These are phyloP conservation scores for Nematodospora anomalae DNA, from an alignment of 1,139 yeast species.

Conservation along the genomic window DNA sequence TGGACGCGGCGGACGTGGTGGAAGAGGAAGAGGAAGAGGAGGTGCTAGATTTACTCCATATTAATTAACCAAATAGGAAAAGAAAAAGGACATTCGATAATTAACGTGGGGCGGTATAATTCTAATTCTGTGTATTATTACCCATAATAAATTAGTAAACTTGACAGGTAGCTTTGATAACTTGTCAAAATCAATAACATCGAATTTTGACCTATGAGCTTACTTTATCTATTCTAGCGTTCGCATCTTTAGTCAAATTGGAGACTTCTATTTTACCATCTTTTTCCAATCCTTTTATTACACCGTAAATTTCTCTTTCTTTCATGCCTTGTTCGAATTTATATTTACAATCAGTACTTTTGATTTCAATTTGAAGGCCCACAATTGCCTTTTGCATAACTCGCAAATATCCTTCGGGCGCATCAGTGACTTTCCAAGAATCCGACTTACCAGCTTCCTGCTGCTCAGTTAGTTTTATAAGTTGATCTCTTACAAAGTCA, in stretches of 20 bases:
- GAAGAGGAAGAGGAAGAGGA: conserved; percentile 27
- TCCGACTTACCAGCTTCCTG: conserved; percentile 44
- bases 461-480: conserved; percentile 47
- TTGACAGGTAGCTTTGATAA: too few relatives aligned
- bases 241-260: conserved; percentile 22
- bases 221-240: conserved; percentile 13
- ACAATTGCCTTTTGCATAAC: conserved; percentile 53
- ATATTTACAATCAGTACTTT: conserved; percentile 53
- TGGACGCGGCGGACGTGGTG: conserved; percentile 24
- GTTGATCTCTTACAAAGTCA: conserved; percentile 48
- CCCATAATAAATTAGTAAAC: background rate
- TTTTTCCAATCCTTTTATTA: conserved; percentile 44
- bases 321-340: conserved; percentile 59
- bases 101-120: too few relatives aligned
- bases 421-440: conserved; percentile 58
- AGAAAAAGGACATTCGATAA: conserved; percentile 1
- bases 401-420: conserved; percentile 52
- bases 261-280: conserved; percentile 28
- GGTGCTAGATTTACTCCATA: conserved; percentile 26
- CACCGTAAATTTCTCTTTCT: conserved; percentile 51
- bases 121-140: conserved; percentile 3
- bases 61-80: conserved; percentile 7
- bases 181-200: too few relatives aligned
- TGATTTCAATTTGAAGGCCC: conserved; percentile 58
- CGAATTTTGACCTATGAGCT: conserved; percentile 1